phyloP scores from a whole-genome alignment of 1,284 basidiomycete genomes.

The Ustilago crameri region DNA sequence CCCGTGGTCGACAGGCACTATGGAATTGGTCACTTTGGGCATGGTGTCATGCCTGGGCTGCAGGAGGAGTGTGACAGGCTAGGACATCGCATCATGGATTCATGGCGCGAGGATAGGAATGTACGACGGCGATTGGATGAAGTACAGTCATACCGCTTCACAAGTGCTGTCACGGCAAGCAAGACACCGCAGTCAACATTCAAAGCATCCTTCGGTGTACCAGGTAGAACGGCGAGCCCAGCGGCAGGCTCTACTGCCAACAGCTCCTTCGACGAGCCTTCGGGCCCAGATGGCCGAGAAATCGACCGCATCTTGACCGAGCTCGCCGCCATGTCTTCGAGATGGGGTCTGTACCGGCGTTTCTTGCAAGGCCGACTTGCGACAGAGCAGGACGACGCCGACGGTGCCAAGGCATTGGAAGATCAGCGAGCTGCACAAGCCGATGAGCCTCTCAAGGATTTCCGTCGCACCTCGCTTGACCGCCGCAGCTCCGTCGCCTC shows the following conservation, averaged over 20 bases:
- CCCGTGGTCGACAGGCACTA: conserved; percentile 98
- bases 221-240: conserved; percentile 64
- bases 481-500: conserved; percentile 36
- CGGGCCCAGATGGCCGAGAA: conserved; percentile 82
- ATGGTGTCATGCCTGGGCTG: conserved; percentile 76
- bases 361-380: conserved; percentile 81
- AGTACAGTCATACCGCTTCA: conserved; percentile 39
- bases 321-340: conserved; percentile 84
- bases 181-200: conserved; percentile 66
- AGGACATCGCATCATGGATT: conserved; percentile 78
- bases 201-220: conserved; percentile 69
- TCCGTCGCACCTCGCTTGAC: conserved; percentile 44
- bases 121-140: conserved; percentile 43
- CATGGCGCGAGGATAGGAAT: conserved; percentile 79
- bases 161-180: conserved; percentile 44
- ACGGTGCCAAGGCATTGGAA: conserved; percentile 12
- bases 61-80: conserved; percentile 88
- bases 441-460: conserved; percentile 41
- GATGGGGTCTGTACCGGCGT: conserved; percentile 90
- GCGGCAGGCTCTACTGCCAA: conserved; percentile 69
- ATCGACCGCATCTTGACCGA: conserved; percentile 89
- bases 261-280: conserved; percentile 72
- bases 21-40: conserved; percentile 69
- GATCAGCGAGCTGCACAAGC: conserved; percentile 35
- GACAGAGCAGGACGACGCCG: conserved; percentile 68